Evolutionary conservation across 345 rosid species (phyloP).

Genomic region (Melaleuca quinquenervia): DNA sequence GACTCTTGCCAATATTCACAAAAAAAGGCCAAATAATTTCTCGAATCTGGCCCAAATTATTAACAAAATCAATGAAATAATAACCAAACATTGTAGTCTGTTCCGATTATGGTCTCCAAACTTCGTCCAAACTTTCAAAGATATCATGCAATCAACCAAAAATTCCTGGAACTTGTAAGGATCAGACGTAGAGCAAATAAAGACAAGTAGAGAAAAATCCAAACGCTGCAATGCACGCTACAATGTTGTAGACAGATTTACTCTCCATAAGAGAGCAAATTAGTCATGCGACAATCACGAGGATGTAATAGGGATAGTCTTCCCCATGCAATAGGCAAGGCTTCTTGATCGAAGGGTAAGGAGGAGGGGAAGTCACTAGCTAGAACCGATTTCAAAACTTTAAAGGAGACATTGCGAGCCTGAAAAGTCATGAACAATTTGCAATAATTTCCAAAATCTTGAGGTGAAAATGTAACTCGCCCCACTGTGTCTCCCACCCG

Average conservation of each 20-base stretch:
- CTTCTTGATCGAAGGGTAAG: no score
- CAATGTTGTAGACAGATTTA: neutral
- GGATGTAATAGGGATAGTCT: no score
- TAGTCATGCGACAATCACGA: neutral
- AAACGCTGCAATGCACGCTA: neutral
- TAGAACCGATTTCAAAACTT: neutral
- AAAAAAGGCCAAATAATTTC: neutral
- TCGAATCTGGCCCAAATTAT: neutral
- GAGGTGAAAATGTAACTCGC: neutral
- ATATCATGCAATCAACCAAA: neutral
- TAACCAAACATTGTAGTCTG: accelerated
- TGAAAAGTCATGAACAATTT: neutral
- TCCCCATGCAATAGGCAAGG: no score
- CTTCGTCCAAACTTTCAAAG: neutral
- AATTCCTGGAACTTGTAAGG: neutral
- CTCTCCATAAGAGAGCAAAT: neutral
- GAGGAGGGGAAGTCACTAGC: no score
- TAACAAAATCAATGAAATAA: neutral
- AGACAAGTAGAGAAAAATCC: neutral
- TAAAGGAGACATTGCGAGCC: neutral
- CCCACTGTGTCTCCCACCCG: neutral
- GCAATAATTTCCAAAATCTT: neutral
- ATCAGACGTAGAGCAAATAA: neutral
- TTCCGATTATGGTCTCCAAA: neutral
- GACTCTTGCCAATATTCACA: neutral